Evolutionary conservation across 371 early-diverging fungal species (phyloP), one percentile per base, ranked within the genome.

Genomic region (Fennellomyces sp.): DNA sequence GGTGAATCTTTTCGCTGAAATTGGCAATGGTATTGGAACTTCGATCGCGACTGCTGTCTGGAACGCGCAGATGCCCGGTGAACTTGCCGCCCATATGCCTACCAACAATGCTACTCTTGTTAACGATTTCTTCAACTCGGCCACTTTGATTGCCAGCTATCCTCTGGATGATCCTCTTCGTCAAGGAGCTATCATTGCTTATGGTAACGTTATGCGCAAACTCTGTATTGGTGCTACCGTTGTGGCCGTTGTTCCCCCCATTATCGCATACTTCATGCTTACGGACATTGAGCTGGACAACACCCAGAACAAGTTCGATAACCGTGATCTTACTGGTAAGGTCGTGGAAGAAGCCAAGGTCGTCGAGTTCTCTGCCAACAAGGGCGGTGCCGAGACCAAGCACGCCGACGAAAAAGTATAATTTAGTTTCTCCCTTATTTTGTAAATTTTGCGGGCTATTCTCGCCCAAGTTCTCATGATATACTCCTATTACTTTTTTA

Each of bases 11-110:
- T 51, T 74, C 31, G 68, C 69, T 6, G 63, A 74, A 7, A 67
- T 81, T 26, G 78, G 75, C 26, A 60, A 66, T 8, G 68, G 75
- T 26, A 61, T 81, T 13, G 81, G 81, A 2, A 52, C 66, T 21
- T 72, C 81, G 5, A 64, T 81, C 39, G 72, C 76, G 19, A 74
- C 76, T 13, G 76, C 78, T 52, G 58, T 81, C 23, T 81, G 81
- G 81, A 76, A 72, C 12, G 69, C 68, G 25, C 68, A 72, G 13
- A 61, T 81, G 60, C 81, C 81, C 12, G 54, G 17, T 7, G 50
- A 70, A 15, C 61, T 81, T 26, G 57, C 64, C 1, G 56, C 48
- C 17, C 59, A 74, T 52, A 67, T 81, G 19, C 76, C 81, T n/a
- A 67, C 72, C 15, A 56, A 72, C 15, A 76, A 81, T 26, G 69